These are phyloP conservation scores for Poa annua DNA, from an alignment of 176 grass and related monocot species.

Conservation along the genomic window DNA sequence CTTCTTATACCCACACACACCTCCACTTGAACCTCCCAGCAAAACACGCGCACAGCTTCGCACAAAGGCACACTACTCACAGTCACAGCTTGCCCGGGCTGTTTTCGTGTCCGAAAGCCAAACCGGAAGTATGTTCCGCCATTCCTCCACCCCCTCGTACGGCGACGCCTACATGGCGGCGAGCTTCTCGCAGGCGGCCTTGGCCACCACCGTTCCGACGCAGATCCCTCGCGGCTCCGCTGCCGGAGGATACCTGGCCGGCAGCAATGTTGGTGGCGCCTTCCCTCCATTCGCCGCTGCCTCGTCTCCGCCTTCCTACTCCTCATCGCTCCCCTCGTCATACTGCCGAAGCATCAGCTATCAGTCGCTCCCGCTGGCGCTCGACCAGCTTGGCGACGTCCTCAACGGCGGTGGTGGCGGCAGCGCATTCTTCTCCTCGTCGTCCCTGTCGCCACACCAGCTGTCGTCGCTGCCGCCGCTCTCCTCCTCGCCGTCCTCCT, in stretches of 20 bases:
- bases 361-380: conserved; percentile 53
- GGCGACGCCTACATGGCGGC: conserved; percentile 36
- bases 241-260: conserved; percentile 29
- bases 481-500: conserved; percentile 67
- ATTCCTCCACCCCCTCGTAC: conserved; percentile 37
- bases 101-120: conserved; percentile 15
- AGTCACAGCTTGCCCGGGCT: not conserved
- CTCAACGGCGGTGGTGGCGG: not conserved
- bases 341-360: conserved; percentile 65
- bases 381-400: conserved; percentile 38
- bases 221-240: conserved; percentile 31
- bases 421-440: conserved; percentile 36
- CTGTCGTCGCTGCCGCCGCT: conserved; percentile 40
- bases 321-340: conserved; percentile 40
- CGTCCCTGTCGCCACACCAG: conserved; percentile 39
- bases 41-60: conserved; percentile 7
- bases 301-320: conserved; percentile 44
- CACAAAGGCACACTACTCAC: not conserved
- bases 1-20: conserved; percentile 46
- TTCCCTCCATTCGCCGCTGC: conserved; percentile 32
- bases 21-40: not conserved
- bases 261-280: conserved; percentile 40
- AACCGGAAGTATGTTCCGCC: conserved; percentile 61
- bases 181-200: conserved; percentile 35
- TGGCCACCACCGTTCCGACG: conserved; percentile 29